Evolutionary conservation across 2,329 filamentous ascomycete species (phyloP), one percentile per base, ranked within the genome.

Genomic region (Ceratocystis eucalypticola): DNA sequence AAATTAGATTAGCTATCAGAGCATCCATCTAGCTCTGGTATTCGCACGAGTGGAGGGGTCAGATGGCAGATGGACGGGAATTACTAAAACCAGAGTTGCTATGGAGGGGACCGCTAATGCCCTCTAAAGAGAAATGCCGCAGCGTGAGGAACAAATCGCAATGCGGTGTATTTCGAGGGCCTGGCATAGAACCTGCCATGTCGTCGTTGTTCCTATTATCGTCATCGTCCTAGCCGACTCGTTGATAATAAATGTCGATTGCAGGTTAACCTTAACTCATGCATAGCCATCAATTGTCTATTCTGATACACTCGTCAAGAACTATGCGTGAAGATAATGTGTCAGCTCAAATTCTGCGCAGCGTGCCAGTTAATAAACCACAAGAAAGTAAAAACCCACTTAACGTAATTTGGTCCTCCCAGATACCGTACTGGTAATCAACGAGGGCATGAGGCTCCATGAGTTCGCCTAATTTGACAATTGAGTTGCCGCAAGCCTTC

Each of bases 391-490:
- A 25, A 20, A 44, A 81, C 89, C 76, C 79, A 96, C 92, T 82
- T 67, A 84, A 83, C 71, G 94, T 84, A 71, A 97, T 96, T 73
- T 89, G 86, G 73, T 97, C 92, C 76, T 97, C 94, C 84, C 91
- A 95, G 30, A 97, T 89, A 7, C 94, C 94, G 78, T 96, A 95
- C 72, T 97, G 88, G 74, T 97, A 99, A 77, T 99, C 94, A 10
- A 99, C 91, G 61, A 99, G 78, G n/a, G 94, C 94, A 73, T 95
- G 87, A 70, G 88, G 87, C 75, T 97, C 93, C 69, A 97, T 83
- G 63, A 84, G 84, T 74, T 97, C 91, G 74, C 92, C 96, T 63
- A 96, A 80, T 63, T 86, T 83, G 66, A 96, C 82, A 37, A 99
- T 76, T 71, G 96, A 88, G 65, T 88, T 87, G 12, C 89, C 91